phyloP scores from a whole-genome alignment of 2,329 filamentous ascomycete genomes.

The Aspergillus unguis region DNA sequence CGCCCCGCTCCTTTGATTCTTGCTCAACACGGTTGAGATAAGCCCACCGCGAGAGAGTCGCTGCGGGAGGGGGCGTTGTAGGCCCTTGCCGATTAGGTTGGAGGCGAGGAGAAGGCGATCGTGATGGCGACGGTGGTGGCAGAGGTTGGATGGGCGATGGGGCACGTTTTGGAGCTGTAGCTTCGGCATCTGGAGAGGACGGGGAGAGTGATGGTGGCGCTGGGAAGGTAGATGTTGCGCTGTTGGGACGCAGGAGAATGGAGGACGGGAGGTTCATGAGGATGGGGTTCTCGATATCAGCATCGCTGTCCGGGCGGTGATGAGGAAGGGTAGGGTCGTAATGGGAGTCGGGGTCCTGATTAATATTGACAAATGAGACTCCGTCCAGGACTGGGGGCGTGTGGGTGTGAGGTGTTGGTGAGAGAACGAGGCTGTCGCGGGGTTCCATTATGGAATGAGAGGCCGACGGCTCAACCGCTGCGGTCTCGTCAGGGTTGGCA shows the following conservation, averaged over 20 bases:
- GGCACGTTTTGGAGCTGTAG: conserved; percentile 33
- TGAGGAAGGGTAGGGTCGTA: conserved; percentile 48
- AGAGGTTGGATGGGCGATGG: conserved; percentile 34
- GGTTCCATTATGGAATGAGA: conserved; percentile 5
- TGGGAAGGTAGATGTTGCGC: conserved; percentile 30
- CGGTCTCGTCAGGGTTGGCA: conserved; percentile 20
- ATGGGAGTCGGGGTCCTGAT: conserved; percentile 9
- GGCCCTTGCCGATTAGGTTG: conserved; percentile 10
- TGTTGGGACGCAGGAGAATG: conserved; percentile 40
- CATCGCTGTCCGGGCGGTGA: conserved; percentile 37
- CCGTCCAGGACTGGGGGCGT: conserved; percentile 12
- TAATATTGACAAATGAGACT: neutral
- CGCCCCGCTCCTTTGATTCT: conserved; percentile 68
- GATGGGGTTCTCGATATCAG: conserved; percentile 13
- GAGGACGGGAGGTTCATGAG: conserved; percentile 27
- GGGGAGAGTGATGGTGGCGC: conserved; percentile 30
- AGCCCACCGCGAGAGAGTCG: conserved; percentile 45
- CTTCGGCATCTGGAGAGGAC: conserved; percentile 32
- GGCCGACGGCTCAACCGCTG: conserved; percentile 3
- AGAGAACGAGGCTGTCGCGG: conserved; percentile 10
- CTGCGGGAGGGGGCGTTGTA: conserved; percentile 23
- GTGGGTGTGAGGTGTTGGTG: conserved; percentile 6
- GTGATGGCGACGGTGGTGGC: conserved; percentile 19
- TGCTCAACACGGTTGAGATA: conserved; percentile 62
- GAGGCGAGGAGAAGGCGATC: conserved; percentile 9